Conservation (phyloP, 495 filamentous ascomycete species). For the Penicillium soppii region DNA sequence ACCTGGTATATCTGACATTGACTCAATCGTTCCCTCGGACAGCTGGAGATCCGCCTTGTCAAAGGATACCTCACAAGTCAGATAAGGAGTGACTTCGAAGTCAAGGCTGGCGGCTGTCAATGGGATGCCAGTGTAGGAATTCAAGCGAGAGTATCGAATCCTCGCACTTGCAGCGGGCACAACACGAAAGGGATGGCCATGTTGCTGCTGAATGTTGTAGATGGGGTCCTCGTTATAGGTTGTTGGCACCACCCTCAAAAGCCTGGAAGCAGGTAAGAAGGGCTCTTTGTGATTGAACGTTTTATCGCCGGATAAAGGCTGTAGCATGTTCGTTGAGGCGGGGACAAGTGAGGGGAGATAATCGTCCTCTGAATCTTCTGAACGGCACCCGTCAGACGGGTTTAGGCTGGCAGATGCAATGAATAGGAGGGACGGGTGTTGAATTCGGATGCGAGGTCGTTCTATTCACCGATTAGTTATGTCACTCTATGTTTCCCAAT, state of each 20-base stretch:
- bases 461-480: slow-evolving; percentile 22
- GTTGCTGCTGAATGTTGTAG: slow-evolving; percentile 60
- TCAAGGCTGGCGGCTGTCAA: slow-evolving; percentile 79
- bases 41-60: slow-evolving; percentile 65
- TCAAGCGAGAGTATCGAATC: slow-evolving; percentile 75
- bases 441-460: slow-evolving; percentile 75
- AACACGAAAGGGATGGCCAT: slow-evolving; percentile 65
- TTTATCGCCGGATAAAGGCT: slow-evolving; percentile 71
- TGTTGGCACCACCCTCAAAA: slow-evolving; percentile 72
- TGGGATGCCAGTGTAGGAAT: slow-evolving; percentile 60
- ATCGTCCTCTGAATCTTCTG: slow-evolving; percentile 56
- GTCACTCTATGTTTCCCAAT: slow-evolving; percentile 14
- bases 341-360: slow-evolving; percentile 77
- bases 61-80: slow-evolving; percentile 69
- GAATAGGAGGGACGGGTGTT: slow-evolving; percentile 76
- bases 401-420: slow-evolving; percentile 68
- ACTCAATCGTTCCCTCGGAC: slow-evolving; percentile 65
- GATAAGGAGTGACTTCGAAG: slow-evolving; percentile 82
- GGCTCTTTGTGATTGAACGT: slow-evolving; percentile 64
- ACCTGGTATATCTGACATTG: slow-evolving; percentile 58
- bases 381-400: slow-evolving; percentile 49
- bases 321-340: slow-evolving; percentile 76
- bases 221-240: slow-evolving; percentile 59
- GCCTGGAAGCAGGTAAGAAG: slow-evolving; percentile 74
- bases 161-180: slow-evolving; percentile 82